A percentile compares a stretch with the other conserved stretches of the same genome.
Conservation (phyloP, 2,329 filamentous ascomycete genomes). For the Thyridium curvatum region DNA sequence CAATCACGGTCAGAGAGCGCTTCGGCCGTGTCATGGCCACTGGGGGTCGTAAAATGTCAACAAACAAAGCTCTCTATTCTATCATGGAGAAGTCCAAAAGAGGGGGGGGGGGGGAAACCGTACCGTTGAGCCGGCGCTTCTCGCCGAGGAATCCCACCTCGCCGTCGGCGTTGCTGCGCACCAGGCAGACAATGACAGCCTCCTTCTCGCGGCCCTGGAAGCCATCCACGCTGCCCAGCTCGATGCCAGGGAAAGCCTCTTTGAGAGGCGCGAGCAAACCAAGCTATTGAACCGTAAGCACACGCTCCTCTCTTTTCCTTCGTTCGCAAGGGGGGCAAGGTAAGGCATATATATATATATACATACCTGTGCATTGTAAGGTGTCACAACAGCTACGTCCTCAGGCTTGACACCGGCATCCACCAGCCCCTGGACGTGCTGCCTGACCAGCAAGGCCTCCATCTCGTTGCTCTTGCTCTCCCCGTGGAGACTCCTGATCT, state of each 20-base stretch:
- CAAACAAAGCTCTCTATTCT: neutral
- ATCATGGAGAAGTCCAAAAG: neutral
- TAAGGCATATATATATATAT: neutral
- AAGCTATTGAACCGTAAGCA: conserved; percentile 41
- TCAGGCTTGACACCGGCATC: conserved; percentile 70
- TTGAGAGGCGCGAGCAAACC: conserved; percentile 75
- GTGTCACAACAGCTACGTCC: conserved; percentile 90
- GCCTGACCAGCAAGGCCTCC: conserved; percentile 74
- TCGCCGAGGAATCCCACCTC: conserved; percentile 93
- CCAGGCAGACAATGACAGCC: conserved; percentile 86
- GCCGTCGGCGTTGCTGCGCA: conserved; percentile 78
- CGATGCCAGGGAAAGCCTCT: conserved; percentile 74
- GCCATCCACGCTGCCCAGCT: conserved; percentile 94
- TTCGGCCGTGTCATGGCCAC: conserved; percentile 96
- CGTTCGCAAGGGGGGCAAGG: neutral
- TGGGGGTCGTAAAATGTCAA: conserved; percentile 25
- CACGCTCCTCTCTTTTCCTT: too few species aligned
- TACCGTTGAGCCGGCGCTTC: conserved; percentile 87
- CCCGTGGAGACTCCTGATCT: conserved; percentile 36
- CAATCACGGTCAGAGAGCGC: conserved; percentile 83
- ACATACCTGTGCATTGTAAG: conserved; percentile 85
- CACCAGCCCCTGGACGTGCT: conserved; percentile 73
- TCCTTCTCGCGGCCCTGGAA: conserved; percentile 97
- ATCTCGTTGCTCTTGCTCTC: conserved; percentile 86
- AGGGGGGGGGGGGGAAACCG: conserved; percentile 1